These are phyloP conservation scores for Amanita pallidorosea DNA, from an alignment of 768 basidiomycete genomes.

Conservation along the genomic window DNA sequence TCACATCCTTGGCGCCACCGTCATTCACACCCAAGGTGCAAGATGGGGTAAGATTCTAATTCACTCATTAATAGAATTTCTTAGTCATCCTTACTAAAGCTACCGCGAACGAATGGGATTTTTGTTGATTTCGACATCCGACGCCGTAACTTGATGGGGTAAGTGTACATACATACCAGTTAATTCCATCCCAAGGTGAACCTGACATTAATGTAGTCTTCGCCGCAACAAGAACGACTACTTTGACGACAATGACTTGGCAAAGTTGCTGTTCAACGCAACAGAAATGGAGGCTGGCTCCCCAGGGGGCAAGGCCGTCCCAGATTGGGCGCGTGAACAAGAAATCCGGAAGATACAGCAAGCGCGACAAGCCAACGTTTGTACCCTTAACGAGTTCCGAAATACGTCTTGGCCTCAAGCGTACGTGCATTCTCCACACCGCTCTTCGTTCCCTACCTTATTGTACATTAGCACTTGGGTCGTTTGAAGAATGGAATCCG, in stretches of 20 bases:
- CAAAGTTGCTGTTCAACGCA: conserved; percentile 12
- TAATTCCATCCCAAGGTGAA: neutral
- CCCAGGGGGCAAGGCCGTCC: conserved; percentile 1
- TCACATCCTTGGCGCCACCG: neutral
- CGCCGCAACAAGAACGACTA: conserved; percentile 8
- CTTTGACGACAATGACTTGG: conserved; percentile 14
- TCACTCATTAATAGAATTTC: neutral
- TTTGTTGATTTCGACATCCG: conserved; percentile 6
- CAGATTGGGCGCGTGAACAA: neutral
- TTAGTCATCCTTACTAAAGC: neutral
- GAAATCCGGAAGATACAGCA: conserved; percentile 8
- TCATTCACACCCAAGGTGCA: neutral
- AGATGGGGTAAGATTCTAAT: neutral
- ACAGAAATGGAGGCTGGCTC: conserved; percentile 10
- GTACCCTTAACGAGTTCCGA: conserved; percentile 13
- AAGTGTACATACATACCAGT: neutral
- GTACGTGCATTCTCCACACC: conserved; percentile 3
- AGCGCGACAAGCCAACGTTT: conserved; percentile 9
- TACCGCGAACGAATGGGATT: neutral
- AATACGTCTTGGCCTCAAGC: conserved; percentile 11
- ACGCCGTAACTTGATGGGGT: conserved; percentile 9
- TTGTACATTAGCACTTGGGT: conserved; percentile 12
- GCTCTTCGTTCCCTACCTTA: neutral
- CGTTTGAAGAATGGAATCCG: conserved; percentile 22
- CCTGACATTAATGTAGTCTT: conserved; percentile 6